A percentile compares a stretch with the other conserved stretches of the same genome.
Conservation (phyloP, 2,329 filamentous ascomycete species). For the Aspergillus sp. region DNA sequence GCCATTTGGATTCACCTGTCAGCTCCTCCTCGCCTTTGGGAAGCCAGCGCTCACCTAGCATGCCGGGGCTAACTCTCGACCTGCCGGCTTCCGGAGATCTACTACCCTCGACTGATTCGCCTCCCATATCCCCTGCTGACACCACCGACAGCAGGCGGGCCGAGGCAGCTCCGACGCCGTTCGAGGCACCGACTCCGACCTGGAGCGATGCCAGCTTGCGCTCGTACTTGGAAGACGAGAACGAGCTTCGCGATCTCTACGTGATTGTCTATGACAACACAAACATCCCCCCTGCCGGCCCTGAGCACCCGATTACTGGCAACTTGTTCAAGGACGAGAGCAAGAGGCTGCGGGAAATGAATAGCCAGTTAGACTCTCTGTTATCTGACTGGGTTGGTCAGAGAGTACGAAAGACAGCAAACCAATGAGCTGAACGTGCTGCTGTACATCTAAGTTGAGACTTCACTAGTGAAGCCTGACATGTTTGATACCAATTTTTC, state of each 20-base stretch:
- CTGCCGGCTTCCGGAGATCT: slow-evolving; percentile 68
- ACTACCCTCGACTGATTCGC: slow-evolving; percentile 59
- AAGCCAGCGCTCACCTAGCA: slow-evolving; percentile 40
- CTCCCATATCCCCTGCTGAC: slow-evolving; percentile 54
- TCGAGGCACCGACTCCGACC: slow-evolving; percentile 57
- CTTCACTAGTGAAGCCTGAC: no score
- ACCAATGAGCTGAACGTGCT: slow-evolving; percentile 13
- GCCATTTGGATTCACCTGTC: slow-evolving; percentile 67
- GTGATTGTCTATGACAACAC: slow-evolving; percentile 91
- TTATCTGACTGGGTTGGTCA: slow-evolving; percentile 73
- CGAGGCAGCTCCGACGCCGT: slow-evolving; percentile 51
- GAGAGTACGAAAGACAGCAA: slow-evolving; percentile 31
- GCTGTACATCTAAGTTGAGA: not conserved
- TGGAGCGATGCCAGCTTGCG: slow-evolving; percentile 88
- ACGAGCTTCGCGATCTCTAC: slow-evolving; percentile 84
- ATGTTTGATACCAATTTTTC: not conserved
- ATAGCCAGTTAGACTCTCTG: slow-evolving; percentile 84
- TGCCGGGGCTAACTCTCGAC: slow-evolving; percentile 68
- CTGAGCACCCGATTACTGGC: slow-evolving; percentile 81
- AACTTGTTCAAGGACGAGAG: slow-evolving; percentile 85
- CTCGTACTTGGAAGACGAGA: slow-evolving; percentile 86
- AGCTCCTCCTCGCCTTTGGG: slow-evolving; percentile 64
- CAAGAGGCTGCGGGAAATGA: slow-evolving; percentile 81
- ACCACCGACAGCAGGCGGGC: slow-evolving; percentile 28
- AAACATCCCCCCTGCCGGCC: slow-evolving; percentile 72